These are phyloP conservation scores for Magnusiomyces paraingens DNA, from an alignment of 1,139 yeast genomes.

Conservation along the genomic window DNA sequence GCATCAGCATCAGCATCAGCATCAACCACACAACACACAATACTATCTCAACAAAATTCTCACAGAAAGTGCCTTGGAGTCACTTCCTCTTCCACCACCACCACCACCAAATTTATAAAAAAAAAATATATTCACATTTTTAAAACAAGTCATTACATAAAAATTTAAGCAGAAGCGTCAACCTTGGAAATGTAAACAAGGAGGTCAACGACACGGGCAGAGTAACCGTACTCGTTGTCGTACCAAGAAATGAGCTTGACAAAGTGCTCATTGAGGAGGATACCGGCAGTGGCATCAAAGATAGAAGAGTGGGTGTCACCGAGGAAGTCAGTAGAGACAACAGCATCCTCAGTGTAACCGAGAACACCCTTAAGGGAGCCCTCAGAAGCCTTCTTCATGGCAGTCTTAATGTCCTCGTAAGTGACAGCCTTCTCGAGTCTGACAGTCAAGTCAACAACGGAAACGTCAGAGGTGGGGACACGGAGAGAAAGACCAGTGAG, in stretches of 20 bases:
- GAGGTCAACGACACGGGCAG: slow-evolving; percentile 85
- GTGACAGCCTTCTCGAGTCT: slow-evolving; percentile 64
- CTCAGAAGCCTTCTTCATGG: slow-evolving; percentile 56
- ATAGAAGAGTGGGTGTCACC: slow-evolving; percentile 73
- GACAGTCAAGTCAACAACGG: slow-evolving; percentile 68
- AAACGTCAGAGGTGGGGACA: slow-evolving; percentile 82
- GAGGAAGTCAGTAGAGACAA: slow-evolving; percentile 78
- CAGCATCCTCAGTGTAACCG: slow-evolving; percentile 83
- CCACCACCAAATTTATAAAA: not conserved
- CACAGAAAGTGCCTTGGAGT: slow-evolving; percentile 13
- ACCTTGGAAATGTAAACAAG: slow-evolving; percentile 63
- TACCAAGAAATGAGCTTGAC: slow-evolving; percentile 86
- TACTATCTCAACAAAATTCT: slow-evolving; percentile 12
- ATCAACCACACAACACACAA: slow-evolving; percentile 11
- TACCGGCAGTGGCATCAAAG: slow-evolving; percentile 83
- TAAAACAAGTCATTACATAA: not conserved
- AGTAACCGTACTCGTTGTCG: slow-evolving; percentile 90
- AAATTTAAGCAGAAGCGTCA: slow-evolving; percentile 13
- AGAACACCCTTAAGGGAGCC: slow-evolving; percentile 67
- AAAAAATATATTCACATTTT: not conserved
- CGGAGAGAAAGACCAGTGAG: slow-evolving; percentile 85
- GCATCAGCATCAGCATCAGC: too few species aligned
- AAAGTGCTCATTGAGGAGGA: slow-evolving; percentile 72
- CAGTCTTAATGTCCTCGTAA: slow-evolving; percentile 69
- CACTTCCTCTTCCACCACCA: slow-evolving; percentile 17